Evolutionary conservation across 441 rosid species (phyloP), one percentile per base, ranked within the genome.

Genomic region (Erodium trifolium): DNA sequence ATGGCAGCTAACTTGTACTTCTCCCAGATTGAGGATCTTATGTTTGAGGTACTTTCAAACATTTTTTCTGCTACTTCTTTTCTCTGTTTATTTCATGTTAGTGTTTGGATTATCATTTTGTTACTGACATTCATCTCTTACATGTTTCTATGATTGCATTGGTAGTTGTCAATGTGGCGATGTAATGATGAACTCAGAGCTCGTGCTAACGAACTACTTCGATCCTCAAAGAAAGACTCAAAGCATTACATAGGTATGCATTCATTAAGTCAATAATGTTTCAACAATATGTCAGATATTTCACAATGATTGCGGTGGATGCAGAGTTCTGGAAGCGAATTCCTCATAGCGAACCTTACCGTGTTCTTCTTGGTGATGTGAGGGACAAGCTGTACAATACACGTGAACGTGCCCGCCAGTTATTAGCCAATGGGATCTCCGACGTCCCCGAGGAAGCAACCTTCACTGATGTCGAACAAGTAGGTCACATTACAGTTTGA

Each of bases 151-250:
- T 43, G 49, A 43, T 43, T 43, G 0, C 12, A 43, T 43, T 43
- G 19, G 78, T 84, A 93, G 99, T 72, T 93, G 83, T 93, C 99
- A 65, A 93, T 93, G 99, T 93, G 99, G 99, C 93, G 97, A 72
- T 93, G 99, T 83, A 91, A 75, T 66, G 96, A 88, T 23, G 99
- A 93, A 72, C 92, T 93, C 65, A 92, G 96, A 63, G 74, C 69
- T 64, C 82, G 83, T 65, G 96, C 96, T 0, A 90, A 89, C 63
- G 85, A 80, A 73, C 86, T 93, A 71, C 97, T 84, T 31, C 76
- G 80, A 67, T 84, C 87, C 72, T 77, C 90, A 11, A 89, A 78
- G 80, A 91, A 73, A 82, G 97, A 93, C 72, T 88, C 97, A 71
- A 93, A 93, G 78, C 99, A 93, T 82, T 93, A 89, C 78, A 93